Evolutionary conservation across 1,284 basidiomycete species (phyloP).

Genomic region (Cryptococcus sp.): DNA sequence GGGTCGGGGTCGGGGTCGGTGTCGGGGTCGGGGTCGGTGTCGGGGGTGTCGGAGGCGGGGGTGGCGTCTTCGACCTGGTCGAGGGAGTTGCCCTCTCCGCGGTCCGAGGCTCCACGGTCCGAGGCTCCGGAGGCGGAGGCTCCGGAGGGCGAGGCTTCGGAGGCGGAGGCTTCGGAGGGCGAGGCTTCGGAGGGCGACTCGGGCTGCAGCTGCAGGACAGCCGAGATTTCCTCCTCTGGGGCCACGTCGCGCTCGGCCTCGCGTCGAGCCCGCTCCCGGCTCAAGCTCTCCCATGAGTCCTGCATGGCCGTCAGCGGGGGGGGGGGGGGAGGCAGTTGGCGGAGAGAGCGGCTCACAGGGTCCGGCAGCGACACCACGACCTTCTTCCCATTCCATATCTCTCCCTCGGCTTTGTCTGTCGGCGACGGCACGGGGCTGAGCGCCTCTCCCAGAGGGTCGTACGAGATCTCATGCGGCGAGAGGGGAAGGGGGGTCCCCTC

Average conservation of each 20-base stretch:
- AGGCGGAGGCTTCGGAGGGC: no score
- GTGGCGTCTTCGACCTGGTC: constrained; percentile 5
- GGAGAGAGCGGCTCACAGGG: constrained; percentile 9
- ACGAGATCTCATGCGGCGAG: constrained; percentile 2
- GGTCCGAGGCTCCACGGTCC: no score
- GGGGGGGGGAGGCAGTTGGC: not conserved
- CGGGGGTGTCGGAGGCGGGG: not conserved
- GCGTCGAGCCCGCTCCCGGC: not conserved
- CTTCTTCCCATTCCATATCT: constrained; percentile 9
- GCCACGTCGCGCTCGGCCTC: not conserved
- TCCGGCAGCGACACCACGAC: constrained; percentile 9
- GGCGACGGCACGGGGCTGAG: not conserved
- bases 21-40: not conserved
- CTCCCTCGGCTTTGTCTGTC: not conserved
- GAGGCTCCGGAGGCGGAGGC: no score
- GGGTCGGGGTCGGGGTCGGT: not conserved
- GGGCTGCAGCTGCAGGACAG: not conserved
- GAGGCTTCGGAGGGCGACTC: not conserved
- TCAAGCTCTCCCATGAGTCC: constrained; percentile 9
- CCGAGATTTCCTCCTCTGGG: constrained; percentile 6
- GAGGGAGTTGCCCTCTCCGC: not conserved
- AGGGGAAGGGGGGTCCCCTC: constrained; percentile 12
- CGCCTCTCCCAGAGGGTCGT: not conserved
- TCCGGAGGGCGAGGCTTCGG: no score
- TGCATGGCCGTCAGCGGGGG: constrained; percentile 1